phyloP scores from a whole-genome alignment of 306 rosid genomes.

The Morella rubra region DNA sequence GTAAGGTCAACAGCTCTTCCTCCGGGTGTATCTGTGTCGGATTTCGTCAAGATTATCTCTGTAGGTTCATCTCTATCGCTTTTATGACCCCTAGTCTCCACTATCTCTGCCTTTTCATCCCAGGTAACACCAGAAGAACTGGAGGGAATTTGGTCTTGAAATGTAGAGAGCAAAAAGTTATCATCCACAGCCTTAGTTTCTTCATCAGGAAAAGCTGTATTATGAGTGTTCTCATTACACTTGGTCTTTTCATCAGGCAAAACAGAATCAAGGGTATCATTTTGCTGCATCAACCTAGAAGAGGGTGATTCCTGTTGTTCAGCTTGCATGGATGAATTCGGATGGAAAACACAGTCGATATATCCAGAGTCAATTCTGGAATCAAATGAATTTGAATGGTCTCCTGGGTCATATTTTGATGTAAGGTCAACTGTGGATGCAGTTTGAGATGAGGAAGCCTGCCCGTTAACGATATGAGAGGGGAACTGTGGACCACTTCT shows the following conservation, averaged over 20 bases:
- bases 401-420: conserved; percentile 36
- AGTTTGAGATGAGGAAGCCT: conserved; percentile 37
- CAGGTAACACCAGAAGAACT: conserved; percentile 72
- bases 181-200: conserved; percentile 41
- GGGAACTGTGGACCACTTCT: conserved; percentile 41
- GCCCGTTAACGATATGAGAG: conserved; percentile 33
- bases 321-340: conserved; percentile 47
- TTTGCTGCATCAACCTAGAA: conserved; percentile 44
- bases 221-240: not conserved
- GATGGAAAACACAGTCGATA: conserved; percentile 68
- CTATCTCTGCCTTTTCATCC: conserved; percentile 89
- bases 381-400: conserved; percentile 64
- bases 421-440: conserved; percentile 35
- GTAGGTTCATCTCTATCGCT: conserved; percentile 42
- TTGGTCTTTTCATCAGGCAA: conserved; percentile 36
- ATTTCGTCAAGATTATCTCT: conserved; percentile 35
- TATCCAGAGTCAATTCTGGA: conserved; percentile 62
- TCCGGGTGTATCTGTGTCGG: conserved; percentile 31
- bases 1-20: conserved; percentile 30
- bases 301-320: conserved; percentile 52
- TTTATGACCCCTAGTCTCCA: conserved; percentile 51
- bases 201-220: conserved; percentile 29
- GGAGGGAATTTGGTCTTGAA: conserved; percentile 60
- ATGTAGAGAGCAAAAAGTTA: conserved; percentile 42
- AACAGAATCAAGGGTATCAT: conserved; percentile 39